Evolutionary conservation across 2,329 filamentous ascomycete species (phyloP).

Genomic region (Trichoderma pleuroti): DNA sequence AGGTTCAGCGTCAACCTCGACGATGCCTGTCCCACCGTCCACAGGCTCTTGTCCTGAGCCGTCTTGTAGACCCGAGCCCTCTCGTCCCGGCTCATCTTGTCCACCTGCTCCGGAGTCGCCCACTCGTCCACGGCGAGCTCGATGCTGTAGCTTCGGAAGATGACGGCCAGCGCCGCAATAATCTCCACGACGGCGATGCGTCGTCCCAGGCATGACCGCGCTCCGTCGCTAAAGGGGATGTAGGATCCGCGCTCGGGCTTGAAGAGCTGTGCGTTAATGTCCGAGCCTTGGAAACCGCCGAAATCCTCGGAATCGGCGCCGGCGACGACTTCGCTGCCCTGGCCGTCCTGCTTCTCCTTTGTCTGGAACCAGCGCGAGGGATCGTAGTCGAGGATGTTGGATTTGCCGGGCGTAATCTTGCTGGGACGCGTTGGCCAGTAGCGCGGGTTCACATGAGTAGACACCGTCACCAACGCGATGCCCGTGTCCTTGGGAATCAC

Average conservation of each 20-base stretch:
- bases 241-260: slow-evolving; percentile 54
- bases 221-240: slow-evolving; percentile 57
- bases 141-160: slow-evolving; percentile 60
- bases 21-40: slow-evolving; percentile 52
- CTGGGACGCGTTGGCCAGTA: slow-evolving; percentile 63
- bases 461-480: slow-evolving; percentile 55
- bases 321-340: slow-evolving; percentile 27
- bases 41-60: slow-evolving; percentile 54
- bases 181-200: slow-evolving; percentile 60
- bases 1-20: slow-evolving; percentile 72
- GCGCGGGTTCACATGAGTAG: slow-evolving; percentile 64
- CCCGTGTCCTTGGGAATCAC: slow-evolving; percentile 54
- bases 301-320: slow-evolving; percentile 50
- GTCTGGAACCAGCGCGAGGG: slow-evolving; percentile 68
- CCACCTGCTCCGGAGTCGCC: slow-evolving; percentile 52
- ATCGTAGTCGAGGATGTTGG: slow-evolving; percentile 65
- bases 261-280: slow-evolving; percentile 61
- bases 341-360: slow-evolving; percentile 26
- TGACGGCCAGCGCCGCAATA: slow-evolving; percentile 50
- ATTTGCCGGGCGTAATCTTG: slow-evolving; percentile 38
- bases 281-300: slow-evolving; percentile 56
- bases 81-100: slow-evolving; percentile 43
- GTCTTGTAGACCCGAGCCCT: slow-evolving; percentile 56
- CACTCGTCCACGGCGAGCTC: slow-evolving; percentile 66
- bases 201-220: slow-evolving; percentile 55